Base-by-base conservation (phyloP, 768 basidiomycete species). In the Epithele typhae region DNA sequence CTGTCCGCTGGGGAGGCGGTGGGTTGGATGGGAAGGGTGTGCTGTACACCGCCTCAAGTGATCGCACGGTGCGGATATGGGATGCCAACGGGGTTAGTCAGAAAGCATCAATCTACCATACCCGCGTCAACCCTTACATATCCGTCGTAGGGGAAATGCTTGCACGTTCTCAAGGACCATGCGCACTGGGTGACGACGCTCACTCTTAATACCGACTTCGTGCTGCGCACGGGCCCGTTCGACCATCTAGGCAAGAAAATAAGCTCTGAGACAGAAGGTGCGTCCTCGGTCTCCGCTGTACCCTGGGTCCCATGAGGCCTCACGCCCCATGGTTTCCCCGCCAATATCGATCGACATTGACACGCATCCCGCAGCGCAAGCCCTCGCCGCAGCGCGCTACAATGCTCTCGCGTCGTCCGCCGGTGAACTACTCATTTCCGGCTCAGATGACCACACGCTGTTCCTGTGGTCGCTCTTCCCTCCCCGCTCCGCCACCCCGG, bases 121-220 rank as follows among this genome's bases (percentile, higher is more conserved):
- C 39, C 25, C n/a, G 44, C 22, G 15, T 32, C 36, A 32, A 8
- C 34, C 40, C 4, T 42, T 42, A 17, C 22, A 33, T 37, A 17
- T 32, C 33, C 24, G 23, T 25, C 19, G 3, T 37, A 94, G 87
- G 95, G 94, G 1, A 86, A 81, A 64, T 79, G 82, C 22, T 70
- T 97, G 30, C 78, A 94, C 57, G 83, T 84, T 0, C 70, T 98
- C 22, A 92, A 90, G 64, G 93, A 97, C 52, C 95, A 99, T 58
- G 96, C 93, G 0, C 96, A 99, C 60, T 98, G 94, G 95, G 96
- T 99, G 7, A 99, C 94, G 17, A 98, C 94, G 0, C 79, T 99
- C 36, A 84, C 96, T 3, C 74, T 97, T 45, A 95, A 93, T 65
- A 94, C 94, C 9, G 95, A 99, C 62, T 96, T 94, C 59, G 81